Conservation (phyloP, 352 stramenopile genomes). For the Globisporangium paroecandrum region DNA sequence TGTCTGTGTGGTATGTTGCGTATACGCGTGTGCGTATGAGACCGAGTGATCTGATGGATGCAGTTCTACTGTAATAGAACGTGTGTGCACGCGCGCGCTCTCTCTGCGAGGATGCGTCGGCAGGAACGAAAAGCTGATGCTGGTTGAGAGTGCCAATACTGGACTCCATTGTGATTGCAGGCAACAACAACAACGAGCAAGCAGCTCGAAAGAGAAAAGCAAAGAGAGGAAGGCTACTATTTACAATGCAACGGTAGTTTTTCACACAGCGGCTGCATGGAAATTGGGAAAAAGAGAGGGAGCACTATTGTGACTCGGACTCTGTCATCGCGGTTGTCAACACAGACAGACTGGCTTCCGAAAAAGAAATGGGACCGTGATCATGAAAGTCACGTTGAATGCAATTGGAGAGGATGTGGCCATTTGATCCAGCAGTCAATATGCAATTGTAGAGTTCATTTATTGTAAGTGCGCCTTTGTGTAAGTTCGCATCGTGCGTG, state of each 20-base stretch:
- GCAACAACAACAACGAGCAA: not conserved
- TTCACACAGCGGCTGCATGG: not conserved
- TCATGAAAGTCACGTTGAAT: not conserved
- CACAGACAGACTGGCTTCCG: not conserved
- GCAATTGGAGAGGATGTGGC: not conserved
- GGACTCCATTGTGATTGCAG: not conserved
- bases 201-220: not conserved
- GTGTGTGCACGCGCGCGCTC: not conserved
- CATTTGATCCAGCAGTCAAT: not conserved
- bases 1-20: not conserved
- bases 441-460: not conserved
- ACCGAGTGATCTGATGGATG: not conserved
- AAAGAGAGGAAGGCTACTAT: not conserved
- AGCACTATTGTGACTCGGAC: constrained; percentile 6
- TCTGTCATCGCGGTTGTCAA: not conserved
- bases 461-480: too few relatives aligned
- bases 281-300: not conserved
- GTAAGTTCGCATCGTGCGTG: not conserved
- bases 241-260: not conserved
- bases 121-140: not conserved
- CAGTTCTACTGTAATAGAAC: not conserved
- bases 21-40: not conserved
- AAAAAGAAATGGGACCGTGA: not conserved
- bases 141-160: not conserved
- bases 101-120: not conserved